Percentiles rank a stretch among this genome's conserved stretches.
Evolutionary conservation across 345 rosid genomes (phyloP).

Genomic region (Psidium friedrichsthalianum): DNA sequence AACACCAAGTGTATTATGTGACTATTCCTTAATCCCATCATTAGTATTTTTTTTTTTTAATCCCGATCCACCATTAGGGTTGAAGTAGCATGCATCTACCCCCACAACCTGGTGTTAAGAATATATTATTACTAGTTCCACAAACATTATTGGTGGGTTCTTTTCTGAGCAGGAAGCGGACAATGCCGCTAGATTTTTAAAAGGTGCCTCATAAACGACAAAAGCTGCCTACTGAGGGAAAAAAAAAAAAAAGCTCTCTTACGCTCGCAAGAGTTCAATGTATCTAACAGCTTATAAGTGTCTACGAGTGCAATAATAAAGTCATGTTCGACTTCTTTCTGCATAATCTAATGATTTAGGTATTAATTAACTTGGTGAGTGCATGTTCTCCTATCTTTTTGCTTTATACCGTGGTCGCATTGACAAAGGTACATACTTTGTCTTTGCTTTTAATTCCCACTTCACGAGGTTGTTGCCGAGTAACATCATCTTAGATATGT

Average conservation of each 20-base stretch:
- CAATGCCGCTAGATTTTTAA: constrained; percentile 15
- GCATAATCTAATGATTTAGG: background rate
- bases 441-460: background rate
- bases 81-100: constrained; percentile 1
- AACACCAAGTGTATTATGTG: background rate
- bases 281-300: constrained; percentile 9
- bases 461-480: background rate
- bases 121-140: background rate
- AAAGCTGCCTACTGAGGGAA: constrained; percentile 5
- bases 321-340: background rate
- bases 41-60: too few relatives aligned
- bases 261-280: constrained; percentile 16
- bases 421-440: background rate
- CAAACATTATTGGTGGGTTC: background rate
- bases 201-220: constrained; percentile 8
- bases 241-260: background rate
- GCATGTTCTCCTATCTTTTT: background rate
- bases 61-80: constrained; percentile 1
- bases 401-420: background rate
- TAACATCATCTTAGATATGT: background rate
- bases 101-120: background rate
- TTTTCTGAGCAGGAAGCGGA: constrained; percentile 5
- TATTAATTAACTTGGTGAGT: background rate
- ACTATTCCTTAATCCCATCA: constrained; percentile 17
- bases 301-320: background rate